Percentiles rank a stretch among this genome's conserved stretches.
phyloP scores from a whole-genome alignment of 352 stramenopile species.

The Phytophthora meadii region DNA sequence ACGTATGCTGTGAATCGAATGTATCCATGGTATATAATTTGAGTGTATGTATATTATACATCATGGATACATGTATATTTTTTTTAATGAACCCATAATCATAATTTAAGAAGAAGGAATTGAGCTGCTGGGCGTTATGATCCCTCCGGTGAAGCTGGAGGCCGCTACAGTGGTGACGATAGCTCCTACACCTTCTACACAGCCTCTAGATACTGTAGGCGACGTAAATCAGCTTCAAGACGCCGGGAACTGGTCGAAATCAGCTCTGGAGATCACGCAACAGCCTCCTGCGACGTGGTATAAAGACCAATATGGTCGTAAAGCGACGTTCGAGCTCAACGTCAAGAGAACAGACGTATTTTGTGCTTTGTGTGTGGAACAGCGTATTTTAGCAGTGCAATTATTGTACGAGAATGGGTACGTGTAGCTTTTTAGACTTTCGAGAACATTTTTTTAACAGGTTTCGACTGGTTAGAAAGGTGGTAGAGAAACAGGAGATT shows the following conservation, averaged over 20 bases:
- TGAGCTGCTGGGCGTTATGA: conserved; percentile 19
- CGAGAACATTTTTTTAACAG: conserved; percentile 1
- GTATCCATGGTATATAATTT: too few relatives aligned
- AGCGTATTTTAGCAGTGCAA: conserved; percentile 64
- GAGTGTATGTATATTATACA: not conserved
- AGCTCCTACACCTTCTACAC: conserved; percentile 20
- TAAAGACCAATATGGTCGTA: conserved; percentile 83
- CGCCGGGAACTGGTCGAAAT: conserved; percentile 17
- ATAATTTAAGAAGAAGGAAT: not conserved
- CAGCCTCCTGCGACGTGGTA: conserved; percentile 77
- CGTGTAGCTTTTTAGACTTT: not conserved
- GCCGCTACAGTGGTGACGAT: conserved; percentile 20
- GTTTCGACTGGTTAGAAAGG: conserved; percentile 44
- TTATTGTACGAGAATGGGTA: conserved; percentile 75
- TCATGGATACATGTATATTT: not conserved
- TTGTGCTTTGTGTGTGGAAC: conserved; percentile 56
- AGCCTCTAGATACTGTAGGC: not conserved
- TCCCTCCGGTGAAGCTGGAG: conserved; percentile 29
- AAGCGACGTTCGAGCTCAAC: conserved; percentile 69
- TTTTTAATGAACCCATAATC: conserved; percentile 5
- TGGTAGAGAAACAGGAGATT: conserved; percentile 81
- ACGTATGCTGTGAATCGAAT: too few relatives aligned
- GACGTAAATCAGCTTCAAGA: not conserved
- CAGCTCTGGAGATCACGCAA: conserved; percentile 55
- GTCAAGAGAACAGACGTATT: conserved; percentile 39